Evolutionary conservation across 202 grass and related monocot species (phyloP).

Genomic region (Setaria italica): DNA sequence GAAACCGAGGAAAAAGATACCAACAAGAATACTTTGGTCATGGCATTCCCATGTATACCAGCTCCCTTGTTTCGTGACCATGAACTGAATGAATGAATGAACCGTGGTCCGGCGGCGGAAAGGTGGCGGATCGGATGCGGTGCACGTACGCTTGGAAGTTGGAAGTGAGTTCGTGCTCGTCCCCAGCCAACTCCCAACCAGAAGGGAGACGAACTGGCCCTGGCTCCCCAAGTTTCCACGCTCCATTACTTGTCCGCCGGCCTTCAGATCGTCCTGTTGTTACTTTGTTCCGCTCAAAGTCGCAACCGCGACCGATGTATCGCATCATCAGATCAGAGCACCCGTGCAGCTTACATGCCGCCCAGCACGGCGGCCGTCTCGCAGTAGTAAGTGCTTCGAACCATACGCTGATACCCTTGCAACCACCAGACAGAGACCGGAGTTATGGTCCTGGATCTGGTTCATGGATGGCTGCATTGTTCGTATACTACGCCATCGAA

Average conservation of each 20-base stretch:
- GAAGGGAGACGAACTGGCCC: slow-evolving; percentile 17
- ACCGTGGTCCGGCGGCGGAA: slow-evolving; percentile 13
- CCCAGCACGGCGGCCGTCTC: slow-evolving; percentile 13
- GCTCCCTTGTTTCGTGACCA: background rate
- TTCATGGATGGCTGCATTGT: background rate
- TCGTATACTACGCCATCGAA: background rate
- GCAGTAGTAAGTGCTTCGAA: slow-evolving; percentile 19
- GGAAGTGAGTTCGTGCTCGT: background rate
- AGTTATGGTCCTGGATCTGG: slow-evolving; percentile 36
- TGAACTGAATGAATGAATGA: background rate
- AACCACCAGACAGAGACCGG: slow-evolving; percentile 35
- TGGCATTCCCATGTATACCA: background rate
- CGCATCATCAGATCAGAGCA: background rate
- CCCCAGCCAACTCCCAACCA: slow-evolving; percentile 54
- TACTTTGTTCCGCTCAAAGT: background rate
- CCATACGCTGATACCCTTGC: slow-evolving; percentile 18
- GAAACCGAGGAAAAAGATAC: background rate
- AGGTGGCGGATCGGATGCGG: background rate
- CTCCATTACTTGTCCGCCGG: slow-evolving; percentile 39
- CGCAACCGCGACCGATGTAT: background rate
- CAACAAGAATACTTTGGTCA: background rate
- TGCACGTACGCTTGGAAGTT: background rate
- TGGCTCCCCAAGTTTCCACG: slow-evolving; percentile 36
- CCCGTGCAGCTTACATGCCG: background rate
- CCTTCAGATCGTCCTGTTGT: background rate